Evolutionary conservation across 2,329 filamentous ascomycete species (phyloP), one percentile per base, ranked within the genome.

Genomic region (Epichloe hybrida): DNA sequence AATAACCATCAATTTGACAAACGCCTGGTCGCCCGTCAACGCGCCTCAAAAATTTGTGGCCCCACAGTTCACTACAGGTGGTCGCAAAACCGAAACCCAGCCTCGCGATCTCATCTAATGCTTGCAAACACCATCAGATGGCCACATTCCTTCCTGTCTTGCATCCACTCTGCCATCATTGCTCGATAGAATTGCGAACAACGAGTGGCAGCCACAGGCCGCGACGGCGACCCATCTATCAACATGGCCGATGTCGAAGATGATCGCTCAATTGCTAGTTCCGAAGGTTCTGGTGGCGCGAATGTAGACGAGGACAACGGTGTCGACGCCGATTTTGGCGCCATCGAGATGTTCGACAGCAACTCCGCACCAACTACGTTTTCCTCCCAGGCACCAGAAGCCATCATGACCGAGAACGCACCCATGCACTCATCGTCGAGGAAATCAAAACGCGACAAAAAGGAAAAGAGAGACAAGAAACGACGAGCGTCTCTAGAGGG

Each of bases 261-360:
- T 31, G 50, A 46, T 40, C 56, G 52, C 31, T 53, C 52, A 39
- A 45, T 54, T n/a, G 59, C 56, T 13, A 59, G 54, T 37, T 58
- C 65, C 13, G 58, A 59, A 34, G 55, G 52, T 50, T 62, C 59
- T 42, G 56, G 56, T 23, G 56, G 57, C 50, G 47, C 47, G 20
- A 55, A 62, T 13, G 53, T 58, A 27, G 57, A 53, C 20, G 54
- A 51, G 11, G 54, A 57, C 34, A 52, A 56, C 21, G 56, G 52
- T 23, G 55, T 57, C 20, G 64, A 66, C 42, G 56, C 55, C 39
- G 63, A 67, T 48, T 68, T 68, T 51, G 66, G 65, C 21, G 50
- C 62, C 23, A 61, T 69, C 48, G 64, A 68, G 46, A 65, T 69
- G 59, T 69, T 69, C 49, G 64, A 68, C 52, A 69, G 66, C 58